Base-by-base conservation (phyloP, 2,329 filamentous ascomycete species). In the Rhynchosporium secalis region DNA sequence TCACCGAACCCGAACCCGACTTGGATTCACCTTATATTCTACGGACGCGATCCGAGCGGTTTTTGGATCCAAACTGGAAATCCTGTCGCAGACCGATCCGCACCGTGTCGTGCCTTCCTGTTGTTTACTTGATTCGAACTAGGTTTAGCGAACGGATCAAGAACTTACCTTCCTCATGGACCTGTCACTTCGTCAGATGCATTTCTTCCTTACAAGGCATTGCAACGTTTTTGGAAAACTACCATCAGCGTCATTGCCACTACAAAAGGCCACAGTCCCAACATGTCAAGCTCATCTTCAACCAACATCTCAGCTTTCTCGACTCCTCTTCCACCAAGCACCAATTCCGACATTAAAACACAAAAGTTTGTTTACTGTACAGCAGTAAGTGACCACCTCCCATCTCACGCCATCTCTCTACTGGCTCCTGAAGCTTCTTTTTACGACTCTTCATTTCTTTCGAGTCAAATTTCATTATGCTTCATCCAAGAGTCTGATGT, bases 341-440 rank as follows among this genome's bases (percentile, higher is more conserved):
- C 56, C n/a, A 49, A 62, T 15, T 62, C 61, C 0, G 57, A 66
- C 7, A 63, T 66, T 47, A 72, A 70, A 15, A 80, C 84, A 68
- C 83, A 83, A 4, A 80, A 78, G 65, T 77, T 87, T 36, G 70
- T 95, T 65, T 95, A 95, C 74, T 91, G 91, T 57, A 94, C 91
- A 2, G 91, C 91, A 38, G 40, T 43, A 43, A 43, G 40, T 43
- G 40, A 7, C 10, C 20, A 20, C 20, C 20, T 20, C 20, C 20
- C 20, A 20, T 20, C 20, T 20, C 20, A 20, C 20, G 20, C 20
- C 20, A 20, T 20, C 20, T 20, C 20, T 20, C 20, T 20, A 20
- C 20, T 20, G 20, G 20, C 20, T 20, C 20, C 20, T 20, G 20
- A 20, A 20, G 20, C 20, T 20, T 20, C 20, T 20, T 20, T 20